Base-by-base conservation (phyloP, 495 filamentous ascomycete genomes). In the Trichoderma erinaceum region DNA sequence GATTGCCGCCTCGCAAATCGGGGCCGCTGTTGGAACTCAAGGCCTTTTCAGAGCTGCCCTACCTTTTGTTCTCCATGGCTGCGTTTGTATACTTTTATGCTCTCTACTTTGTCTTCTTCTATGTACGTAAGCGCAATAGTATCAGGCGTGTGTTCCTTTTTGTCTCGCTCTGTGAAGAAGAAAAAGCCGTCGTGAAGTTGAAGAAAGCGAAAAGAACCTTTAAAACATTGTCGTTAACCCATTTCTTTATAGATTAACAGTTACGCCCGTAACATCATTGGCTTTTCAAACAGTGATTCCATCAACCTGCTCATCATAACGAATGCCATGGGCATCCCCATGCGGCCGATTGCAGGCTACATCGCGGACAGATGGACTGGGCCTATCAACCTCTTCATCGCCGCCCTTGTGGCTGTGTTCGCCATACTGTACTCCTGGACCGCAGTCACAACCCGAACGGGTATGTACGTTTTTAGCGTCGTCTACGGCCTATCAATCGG, bases 61-160 rank as follows among this genome's bases (percentile, higher is more conserved):
- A 80, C 38, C 38, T 75, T 2, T 68, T 82, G 41, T 83, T 76
- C 69, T 68, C 72, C 21, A 67, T 76, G 16, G 79, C 76, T 8
- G 68, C 76, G 0, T 81, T 80, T 50, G 58, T 82, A 27, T 71
- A 80, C 71, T 80, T 78, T 56, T 81, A 73, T 76, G 77, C 75
- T 12, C 69, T 82, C 27, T 82, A 79, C 68, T 82, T 83, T 70
- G 79, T 76, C 3, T 78, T 71, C 50, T 81, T 83, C 63, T 83
- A 80, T 68, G 80, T 81, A 66, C 77, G 80, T 73, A 13, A 41
- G 56, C 11, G 13, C 18, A 63, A 16, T 21, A 35, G 64, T 56
- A 41, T 48, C 38, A 27, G 27, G 56, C 56, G 56, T 29, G 25
- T 61, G 23, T 61, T 61, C 56, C 56, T 61, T 32, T 32, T 61